phyloP scores from a whole-genome alignment of 139 green algal genomes.

The Mychonastes homosphaera region DNA sequence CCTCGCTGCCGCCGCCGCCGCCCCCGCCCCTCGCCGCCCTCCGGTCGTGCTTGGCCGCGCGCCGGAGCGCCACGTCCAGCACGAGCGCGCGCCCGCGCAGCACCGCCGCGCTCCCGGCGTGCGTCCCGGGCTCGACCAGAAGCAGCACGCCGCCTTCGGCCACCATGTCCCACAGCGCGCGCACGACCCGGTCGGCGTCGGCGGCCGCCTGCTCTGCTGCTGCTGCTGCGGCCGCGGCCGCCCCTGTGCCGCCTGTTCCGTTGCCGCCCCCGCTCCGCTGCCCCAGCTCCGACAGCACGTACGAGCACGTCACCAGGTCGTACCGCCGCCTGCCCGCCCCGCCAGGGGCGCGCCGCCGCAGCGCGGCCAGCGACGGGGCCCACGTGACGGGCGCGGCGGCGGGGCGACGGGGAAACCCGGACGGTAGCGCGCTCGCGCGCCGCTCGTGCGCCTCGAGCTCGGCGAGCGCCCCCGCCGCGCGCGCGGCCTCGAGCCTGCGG shows the following conservation, averaged over 20 bases:
- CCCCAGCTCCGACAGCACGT: constrained; percentile 46
- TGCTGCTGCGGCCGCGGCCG: neutral
- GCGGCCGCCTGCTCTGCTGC: constrained; percentile 1
- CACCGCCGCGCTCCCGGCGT: constrained; percentile 39
- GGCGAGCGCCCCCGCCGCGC: neutral
- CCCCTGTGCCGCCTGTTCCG: neutral
- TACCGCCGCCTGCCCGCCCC: constrained; percentile 17
- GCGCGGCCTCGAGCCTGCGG: constrained; percentile 18
- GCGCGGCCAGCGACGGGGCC: too few species aligned
- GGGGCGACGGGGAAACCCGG: neutral
- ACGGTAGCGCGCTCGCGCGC: neutral
- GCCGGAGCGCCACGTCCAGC: constrained; percentile 15
- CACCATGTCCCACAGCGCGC: constrained; percentile 24
- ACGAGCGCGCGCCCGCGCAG: constrained; percentile 29
- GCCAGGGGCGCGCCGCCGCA: too few species aligned
- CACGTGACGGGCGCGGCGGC: neutral
- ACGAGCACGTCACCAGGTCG: constrained; percentile 52
- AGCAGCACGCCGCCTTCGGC: constrained; percentile 40
- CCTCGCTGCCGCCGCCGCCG: neutral
- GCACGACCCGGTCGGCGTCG: constrained; percentile 19
- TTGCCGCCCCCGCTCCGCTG: too few species aligned
- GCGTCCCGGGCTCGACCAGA: constrained; percentile 70
- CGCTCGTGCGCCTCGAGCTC: neutral
- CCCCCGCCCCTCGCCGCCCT: neutral
- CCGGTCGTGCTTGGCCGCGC: constrained; percentile 8